Evolutionary conservation across 129 eudicot genomes (phyloP), one percentile per base, ranked within the genome.

Genomic region (Dittrichia graveolens): DNA sequence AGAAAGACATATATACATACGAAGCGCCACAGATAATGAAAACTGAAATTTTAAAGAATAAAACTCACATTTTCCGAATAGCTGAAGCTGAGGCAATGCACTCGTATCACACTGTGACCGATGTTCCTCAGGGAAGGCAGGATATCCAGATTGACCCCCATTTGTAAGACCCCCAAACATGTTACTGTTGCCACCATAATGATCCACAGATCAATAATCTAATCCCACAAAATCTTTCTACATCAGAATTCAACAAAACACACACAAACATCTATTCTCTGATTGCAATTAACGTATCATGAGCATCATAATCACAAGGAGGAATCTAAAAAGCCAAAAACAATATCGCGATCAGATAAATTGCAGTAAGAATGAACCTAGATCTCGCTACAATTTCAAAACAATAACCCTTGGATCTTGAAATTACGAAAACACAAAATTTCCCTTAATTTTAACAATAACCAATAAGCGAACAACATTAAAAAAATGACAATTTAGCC

Each of bases 31-130:
- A 58, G 6, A 55, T 53, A 6, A 0, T 55, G 75, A n/a, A 37
- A 14, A 3, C 13, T 24, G 31, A 2, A 24, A 24, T 24, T 24
- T 24, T 24, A 24, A 24, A 24, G 31, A 24, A 12, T n/a, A 47
- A 72, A 65, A 76, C 89, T 84, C 79, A 88, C 94, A 76, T 79
- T 87, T 78, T n/a, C 79, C 80, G 50, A 86, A 86, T 56, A 82
- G 74, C 68, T 82, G 87, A 49, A 88, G 87, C 65, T 83, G 89
- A 48, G 94, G 82, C 75, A 87, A 72, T 44, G 82, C 49, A 74
- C 47, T 84, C 80, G 41, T 71, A 59, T 82, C 73, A 45, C 74
- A 85, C 7, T 71, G 87, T 44, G 75, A 45, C 10, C 66, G 61
- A 37, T 60, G 81, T 67, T 69, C 84, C 68, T 75, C 85, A 16